phyloP scores from a whole-genome alignment of 1,284 basidiomycete genomes.

The Xerocomus nothofagi region DNA sequence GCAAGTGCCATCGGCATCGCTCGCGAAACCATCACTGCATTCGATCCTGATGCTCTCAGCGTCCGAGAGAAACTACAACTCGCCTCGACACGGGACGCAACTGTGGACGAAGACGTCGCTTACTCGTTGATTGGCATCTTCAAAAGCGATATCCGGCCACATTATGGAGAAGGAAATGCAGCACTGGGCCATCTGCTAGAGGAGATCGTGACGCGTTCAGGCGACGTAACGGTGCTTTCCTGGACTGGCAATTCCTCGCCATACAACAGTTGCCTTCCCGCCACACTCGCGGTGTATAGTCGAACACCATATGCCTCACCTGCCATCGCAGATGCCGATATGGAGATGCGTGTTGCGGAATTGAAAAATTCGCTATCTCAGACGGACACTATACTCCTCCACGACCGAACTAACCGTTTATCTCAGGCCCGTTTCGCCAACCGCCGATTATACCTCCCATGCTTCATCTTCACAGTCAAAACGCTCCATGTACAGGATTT shows the following conservation, averaged over 20 bases:
- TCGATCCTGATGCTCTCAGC: slow-evolving; percentile 2
- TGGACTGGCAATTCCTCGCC: slow-evolving; percentile 16
- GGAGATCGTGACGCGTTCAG: slow-evolving; percentile 7
- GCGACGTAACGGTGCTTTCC: slow-evolving; percentile 10
- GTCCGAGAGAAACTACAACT: slow-evolving; percentile 9
- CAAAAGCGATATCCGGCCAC: slow-evolving; percentile 5
- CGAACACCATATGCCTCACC: background rate
- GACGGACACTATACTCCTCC: background rate
- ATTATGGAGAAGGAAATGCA: slow-evolving; percentile 11
- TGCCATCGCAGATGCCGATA: background rate
- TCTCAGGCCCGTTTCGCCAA: slow-evolving; percentile 1
- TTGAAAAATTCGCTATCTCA: background rate
- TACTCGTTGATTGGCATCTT: slow-evolving; percentile 18
- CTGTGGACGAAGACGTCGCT: slow-evolving; percentile 11
- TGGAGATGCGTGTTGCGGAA: background rate
- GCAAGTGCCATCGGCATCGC: slow-evolving; percentile 1
- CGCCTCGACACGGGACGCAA: slow-evolving; percentile 6
- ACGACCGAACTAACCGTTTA: background rate
- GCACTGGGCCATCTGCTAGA: slow-evolving; percentile 17
- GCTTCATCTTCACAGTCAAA: slow-evolving; percentile 3
- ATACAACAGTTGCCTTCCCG: slow-evolving; percentile 11
- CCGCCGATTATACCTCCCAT: slow-evolving; percentile 2
- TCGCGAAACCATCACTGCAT: slow-evolving; percentile 5
- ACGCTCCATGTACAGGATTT: background rate
- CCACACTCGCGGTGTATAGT: background rate